Base-by-base conservation (phyloP, 2,329 filamentous ascomycete genomes). In the Ophiostoma fasciatum region DNA sequence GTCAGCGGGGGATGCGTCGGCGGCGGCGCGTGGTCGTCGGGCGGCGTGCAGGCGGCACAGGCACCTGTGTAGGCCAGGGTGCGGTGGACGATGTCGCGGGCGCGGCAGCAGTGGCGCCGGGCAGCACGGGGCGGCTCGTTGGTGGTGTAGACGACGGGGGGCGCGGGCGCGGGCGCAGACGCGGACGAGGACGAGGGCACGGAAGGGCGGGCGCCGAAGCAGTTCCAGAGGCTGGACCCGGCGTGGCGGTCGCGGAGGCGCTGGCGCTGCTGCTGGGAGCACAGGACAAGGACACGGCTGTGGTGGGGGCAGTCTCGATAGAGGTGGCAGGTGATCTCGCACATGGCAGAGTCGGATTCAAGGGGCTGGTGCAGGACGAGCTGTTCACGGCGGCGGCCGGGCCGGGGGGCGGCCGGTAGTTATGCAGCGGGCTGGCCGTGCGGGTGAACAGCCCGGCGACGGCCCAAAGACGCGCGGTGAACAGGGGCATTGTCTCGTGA, bases 241-340 rank as follows among this genome's bases (percentile, higher is more conserved):
- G 29, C 9, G 20, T 21, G 5, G 41, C 38, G 35, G 11, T 20
- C 6, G 5, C 30, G 19, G 14, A 36, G 30, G 9, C 28, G 33
- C 19, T 42, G 36, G 10, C 28, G 7, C 11, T 38, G 19, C n/a
- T 35, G 19, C 10, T 12, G 26, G 5, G 15, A 13, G 8, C 40
- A 40, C 32, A 42, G 40, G 5, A 17, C 9, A n/a, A 42, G 36
- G 7, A 31, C 27, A 17, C 40, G 40, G 11, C 26, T 19, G 33
- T 42, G 28, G 18, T 42, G 37, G 8, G 21, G 5, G 18, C 40
- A 42, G 6, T 33, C 33, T 18, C 22, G 27, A 27, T 26, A 42
- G 26, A 42, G 35, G 14, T 26, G 10, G 31, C 33, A 39, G 21
- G 21, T 33, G 28, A 37, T 30, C n/a, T 27, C 23, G 20, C 40